Evolutionary conservation across 1,139 yeast species (phyloP).

Genomic region (Yamadazyma sp.): DNA sequence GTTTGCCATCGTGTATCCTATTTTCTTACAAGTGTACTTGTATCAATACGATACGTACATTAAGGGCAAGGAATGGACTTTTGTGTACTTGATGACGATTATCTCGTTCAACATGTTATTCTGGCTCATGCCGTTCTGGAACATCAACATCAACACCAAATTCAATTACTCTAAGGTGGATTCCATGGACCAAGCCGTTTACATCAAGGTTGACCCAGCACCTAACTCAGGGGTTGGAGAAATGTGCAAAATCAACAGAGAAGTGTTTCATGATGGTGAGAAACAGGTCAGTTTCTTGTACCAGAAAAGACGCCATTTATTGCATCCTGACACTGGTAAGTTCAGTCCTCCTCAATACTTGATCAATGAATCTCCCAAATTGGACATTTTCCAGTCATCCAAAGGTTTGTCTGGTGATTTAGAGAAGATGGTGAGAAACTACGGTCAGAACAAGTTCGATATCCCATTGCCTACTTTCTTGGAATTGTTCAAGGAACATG

Average conservation of each 20-base stretch:
- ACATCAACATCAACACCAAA: conserved; percentile 63
- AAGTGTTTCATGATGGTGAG: conserved; percentile 57
- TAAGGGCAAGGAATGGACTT: conserved; percentile 83
- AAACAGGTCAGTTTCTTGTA: conserved; percentile 73
- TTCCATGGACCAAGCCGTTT: conserved; percentile 60
- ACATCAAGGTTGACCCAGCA: conserved; percentile 76
- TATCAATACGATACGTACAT: conserved; percentile 77
- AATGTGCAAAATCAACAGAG: conserved; percentile 64
- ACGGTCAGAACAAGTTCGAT: conserved; percentile 86
- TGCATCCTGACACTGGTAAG: conserved; percentile 49
- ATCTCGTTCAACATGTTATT: conserved; percentile 72
- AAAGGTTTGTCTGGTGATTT: conserved; percentile 67
- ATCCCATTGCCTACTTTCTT: conserved; percentile 91
- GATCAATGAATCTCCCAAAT: conserved; percentile 63
- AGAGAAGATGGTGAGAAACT: conserved; percentile 55
- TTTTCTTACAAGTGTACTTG: conserved; percentile 64
- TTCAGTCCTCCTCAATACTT: conserved; percentile 83
- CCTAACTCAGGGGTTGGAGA: conserved; percentile 87
- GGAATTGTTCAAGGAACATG: conserved; percentile 94
- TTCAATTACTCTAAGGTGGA: conserved; percentile 66
- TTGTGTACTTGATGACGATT: conserved; percentile 76
- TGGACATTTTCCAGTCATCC: conserved; percentile 58
- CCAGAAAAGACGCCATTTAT: conserved; percentile 90
- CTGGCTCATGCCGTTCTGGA: conserved; percentile 97
- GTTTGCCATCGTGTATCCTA: conserved; percentile 75